phyloP scores from a whole-genome alignment of 2,329 filamentous ascomycete genomes.

The Fusarium pilosicola region DNA sequence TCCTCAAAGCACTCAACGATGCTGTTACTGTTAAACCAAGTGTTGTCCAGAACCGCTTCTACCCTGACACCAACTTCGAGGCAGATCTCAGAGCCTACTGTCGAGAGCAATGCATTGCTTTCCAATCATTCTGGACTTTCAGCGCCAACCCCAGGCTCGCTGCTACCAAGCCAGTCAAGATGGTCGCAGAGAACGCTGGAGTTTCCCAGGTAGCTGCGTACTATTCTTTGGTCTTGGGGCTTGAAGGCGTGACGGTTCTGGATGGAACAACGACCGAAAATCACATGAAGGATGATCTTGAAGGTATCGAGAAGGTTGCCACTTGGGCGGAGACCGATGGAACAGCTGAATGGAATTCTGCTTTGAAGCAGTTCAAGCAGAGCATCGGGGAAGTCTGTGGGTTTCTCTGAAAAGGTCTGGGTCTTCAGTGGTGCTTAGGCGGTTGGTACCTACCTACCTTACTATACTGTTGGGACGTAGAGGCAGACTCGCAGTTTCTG shows the following conservation, averaged over 20 bases:
- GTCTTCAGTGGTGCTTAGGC: neutral
- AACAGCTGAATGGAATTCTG: slow-evolving; percentile 58
- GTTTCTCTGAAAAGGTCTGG: neutral
- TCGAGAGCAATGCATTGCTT: slow-evolving; percentile 53
- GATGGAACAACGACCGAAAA: slow-evolving; percentile 57
- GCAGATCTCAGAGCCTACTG: slow-evolving; percentile 64
- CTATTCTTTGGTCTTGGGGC: slow-evolving; percentile 60
- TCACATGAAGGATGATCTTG: slow-evolving; percentile 62
- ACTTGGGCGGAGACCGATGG: slow-evolving; percentile 57
- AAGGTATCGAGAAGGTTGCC: slow-evolving; percentile 54
- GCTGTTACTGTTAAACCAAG: slow-evolving; percentile 56
- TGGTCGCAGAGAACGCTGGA: slow-evolving; percentile 56
- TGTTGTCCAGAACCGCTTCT: slow-evolving; percentile 82
- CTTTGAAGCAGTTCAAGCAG: slow-evolving; percentile 59
- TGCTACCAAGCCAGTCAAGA: slow-evolving; percentile 56
- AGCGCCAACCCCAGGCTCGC: slow-evolving; percentile 57
- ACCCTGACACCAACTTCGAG: slow-evolving; percentile 68
- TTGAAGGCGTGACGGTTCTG: slow-evolving; percentile 55
- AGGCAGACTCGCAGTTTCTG: neutral
- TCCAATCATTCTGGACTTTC: slow-evolving; percentile 67
- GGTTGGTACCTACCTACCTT: neutral
- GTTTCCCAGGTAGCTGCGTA: slow-evolving; percentile 55
- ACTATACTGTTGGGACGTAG: neutral
- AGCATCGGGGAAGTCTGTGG: slow-evolving; percentile 42
- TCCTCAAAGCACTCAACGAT: slow-evolving; percentile 64